A percentile compares a stretch with the other conserved stretches of the same genome.
Evolutionary conservation across 768 basidiomycete genomes (phyloP).

Genomic region (Suillus placidus): DNA sequence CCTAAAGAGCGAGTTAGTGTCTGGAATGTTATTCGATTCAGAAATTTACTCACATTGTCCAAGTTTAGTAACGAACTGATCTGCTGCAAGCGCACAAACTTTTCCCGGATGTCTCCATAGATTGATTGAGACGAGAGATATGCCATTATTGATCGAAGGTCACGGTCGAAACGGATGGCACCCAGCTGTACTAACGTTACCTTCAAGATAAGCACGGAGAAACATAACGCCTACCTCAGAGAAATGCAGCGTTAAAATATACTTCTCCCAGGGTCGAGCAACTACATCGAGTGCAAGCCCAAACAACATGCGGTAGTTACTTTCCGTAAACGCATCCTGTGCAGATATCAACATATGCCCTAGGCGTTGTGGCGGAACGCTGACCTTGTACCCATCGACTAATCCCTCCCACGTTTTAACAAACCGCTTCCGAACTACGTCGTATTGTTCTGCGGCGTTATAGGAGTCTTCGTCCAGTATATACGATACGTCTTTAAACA

Average conservation of each 20-base stretch:
- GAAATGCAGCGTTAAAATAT: conserved; percentile 76
- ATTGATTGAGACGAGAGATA: conserved; percentile 87
- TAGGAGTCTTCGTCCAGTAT: conserved; percentile 89
- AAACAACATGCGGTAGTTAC: conserved; percentile 86
- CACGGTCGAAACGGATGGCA: conserved; percentile 92
- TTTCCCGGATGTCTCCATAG: conserved; percentile 90
- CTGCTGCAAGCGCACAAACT: conserved; percentile 90
- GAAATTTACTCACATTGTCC: conserved; percentile 55
- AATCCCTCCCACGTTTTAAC: conserved; percentile 84
- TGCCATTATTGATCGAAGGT: conserved; percentile 79
- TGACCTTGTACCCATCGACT: conserved; percentile 85
- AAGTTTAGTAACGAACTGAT: conserved; percentile 90
- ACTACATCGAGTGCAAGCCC: conserved; percentile 83
- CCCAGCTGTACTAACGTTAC: conserved; percentile 66
- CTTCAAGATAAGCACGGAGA: not conserved
- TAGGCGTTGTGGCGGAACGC: not conserved
- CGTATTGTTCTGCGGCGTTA: conserved; percentile 79
- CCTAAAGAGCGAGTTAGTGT: conserved; percentile 46
- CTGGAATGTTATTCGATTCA: not conserved
- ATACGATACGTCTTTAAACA: conserved; percentile 90
- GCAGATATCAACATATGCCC: conserved; percentile 4
- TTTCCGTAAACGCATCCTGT: conserved; percentile 86
- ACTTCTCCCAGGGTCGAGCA: conserved; percentile 95
- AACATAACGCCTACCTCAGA: conserved; percentile 65
- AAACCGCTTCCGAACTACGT: conserved; percentile 88